Evolutionary conservation across 2,329 filamentous ascomycete genomes (phyloP).

Genomic region (Colletotrichum chlorophyti): DNA sequence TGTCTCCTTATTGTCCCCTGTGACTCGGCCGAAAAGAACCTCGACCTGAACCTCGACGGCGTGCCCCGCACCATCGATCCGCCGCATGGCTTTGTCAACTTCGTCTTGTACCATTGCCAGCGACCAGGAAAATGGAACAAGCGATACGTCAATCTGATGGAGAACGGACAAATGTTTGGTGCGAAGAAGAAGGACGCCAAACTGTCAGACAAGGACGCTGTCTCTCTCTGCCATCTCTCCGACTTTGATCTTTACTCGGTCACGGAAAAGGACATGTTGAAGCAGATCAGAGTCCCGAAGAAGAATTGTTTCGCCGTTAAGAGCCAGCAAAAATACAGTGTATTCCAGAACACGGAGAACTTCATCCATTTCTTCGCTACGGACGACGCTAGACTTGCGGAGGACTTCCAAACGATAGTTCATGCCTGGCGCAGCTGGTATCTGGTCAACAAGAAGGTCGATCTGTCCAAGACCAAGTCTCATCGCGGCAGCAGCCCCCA

Average conservation of each 20-base stretch:
- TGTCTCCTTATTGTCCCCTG: slow-evolving; percentile 71
- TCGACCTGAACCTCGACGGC: slow-evolving; percentile 69
- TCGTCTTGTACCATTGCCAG: slow-evolving; percentile 82
- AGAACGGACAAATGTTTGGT: slow-evolving; percentile 74
- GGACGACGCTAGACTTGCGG: slow-evolving; percentile 71
- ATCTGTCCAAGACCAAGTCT: slow-evolving; percentile 48
- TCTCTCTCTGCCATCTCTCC: slow-evolving; percentile 81
- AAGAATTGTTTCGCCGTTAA: slow-evolving; percentile 88
- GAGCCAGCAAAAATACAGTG: slow-evolving; percentile 85
- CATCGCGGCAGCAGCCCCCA: slow-evolving; percentile 36
- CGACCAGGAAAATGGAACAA: slow-evolving; percentile 89
- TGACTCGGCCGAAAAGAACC: slow-evolving; percentile 59
- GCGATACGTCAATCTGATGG: slow-evolving; percentile 75
- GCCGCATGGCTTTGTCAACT: slow-evolving; percentile 67
- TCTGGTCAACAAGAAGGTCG: slow-evolving; percentile 72
- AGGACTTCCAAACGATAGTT: slow-evolving; percentile 73
- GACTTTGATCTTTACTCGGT: slow-evolving; percentile 93
- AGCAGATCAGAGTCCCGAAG: slow-evolving; percentile 82
- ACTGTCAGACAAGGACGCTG: slow-evolving; percentile 68
- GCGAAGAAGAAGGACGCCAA: slow-evolving; percentile 74
- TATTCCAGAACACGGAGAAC: slow-evolving; percentile 83
- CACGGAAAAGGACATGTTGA: slow-evolving; percentile 70
- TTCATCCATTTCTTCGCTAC: slow-evolving; percentile 93
- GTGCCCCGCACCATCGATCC: slow-evolving; percentile 65
- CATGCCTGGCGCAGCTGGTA: slow-evolving; percentile 94